Percentiles rank a stretch among this genome's conserved stretches.
These are phyloP conservation scores for Micromonas pusilla DNA, from an alignment of 139 green algal species.

Conservation along the genomic window DNA sequence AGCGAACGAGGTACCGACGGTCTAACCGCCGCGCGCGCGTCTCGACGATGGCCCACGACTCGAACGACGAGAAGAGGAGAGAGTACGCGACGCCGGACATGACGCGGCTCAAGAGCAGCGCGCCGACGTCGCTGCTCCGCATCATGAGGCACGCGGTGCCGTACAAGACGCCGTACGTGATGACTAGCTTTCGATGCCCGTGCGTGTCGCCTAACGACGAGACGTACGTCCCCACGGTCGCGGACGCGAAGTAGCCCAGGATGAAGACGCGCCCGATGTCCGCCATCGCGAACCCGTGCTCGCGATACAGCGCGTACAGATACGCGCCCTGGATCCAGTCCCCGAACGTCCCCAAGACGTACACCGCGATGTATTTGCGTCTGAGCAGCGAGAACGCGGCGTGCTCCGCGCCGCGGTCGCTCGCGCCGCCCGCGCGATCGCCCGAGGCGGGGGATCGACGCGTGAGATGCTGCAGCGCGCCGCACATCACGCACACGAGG, in stretches of 20 bases:
- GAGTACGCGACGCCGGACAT: background rate
- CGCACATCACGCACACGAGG: no score
- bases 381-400: background rate
- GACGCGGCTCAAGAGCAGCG: background rate
- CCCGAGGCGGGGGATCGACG: no score
- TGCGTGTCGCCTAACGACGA: conserved; percentile 1
- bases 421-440: no score
- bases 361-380: conserved; percentile 11
- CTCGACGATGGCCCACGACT: conserved; percentile 22
- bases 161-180: conserved; percentile 20
- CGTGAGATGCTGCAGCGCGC: no score
- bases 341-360: background rate
- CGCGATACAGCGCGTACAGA: conserved; percentile 22
- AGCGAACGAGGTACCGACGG: background rate
- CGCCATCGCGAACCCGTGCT: conserved; percentile 14
- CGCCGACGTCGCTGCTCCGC: background rate
- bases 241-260: conserved; percentile 2
- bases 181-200: background rate
- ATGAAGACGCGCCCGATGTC: conserved; percentile 15
- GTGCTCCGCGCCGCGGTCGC: background rate
- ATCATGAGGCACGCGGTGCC: background rate
- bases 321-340: conserved; percentile 32
- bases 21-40: background rate
- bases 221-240: conserved; percentile 10
- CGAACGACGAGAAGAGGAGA: conserved; percentile 18